Evolutionary conservation across 2,329 filamentous ascomycete species (phyloP).

Genomic region (Lasiodiplodia hormozganensis): DNA sequence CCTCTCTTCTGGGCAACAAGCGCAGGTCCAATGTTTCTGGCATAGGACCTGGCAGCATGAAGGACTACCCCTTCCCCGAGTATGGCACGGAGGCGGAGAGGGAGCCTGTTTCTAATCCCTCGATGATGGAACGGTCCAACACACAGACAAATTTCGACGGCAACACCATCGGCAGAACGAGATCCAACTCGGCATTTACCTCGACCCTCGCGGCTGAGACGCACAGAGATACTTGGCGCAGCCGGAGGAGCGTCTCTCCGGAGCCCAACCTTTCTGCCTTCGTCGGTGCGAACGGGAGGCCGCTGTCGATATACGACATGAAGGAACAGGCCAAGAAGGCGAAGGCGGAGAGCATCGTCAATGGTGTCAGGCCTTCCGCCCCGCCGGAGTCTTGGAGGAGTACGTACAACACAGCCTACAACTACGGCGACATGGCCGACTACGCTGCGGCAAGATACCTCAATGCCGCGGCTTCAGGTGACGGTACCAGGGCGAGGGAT

Average conservation of each 20-base stretch:
- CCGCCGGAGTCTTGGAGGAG: conserved; percentile 19
- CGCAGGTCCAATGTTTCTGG: not conserved
- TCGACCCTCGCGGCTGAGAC: not conserved
- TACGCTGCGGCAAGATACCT: conserved; percentile 3
- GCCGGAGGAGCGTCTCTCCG: not conserved
- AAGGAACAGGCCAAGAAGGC: conserved; percentile 23
- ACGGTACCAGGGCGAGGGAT: not conserved
- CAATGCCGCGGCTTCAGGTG: not conserved
- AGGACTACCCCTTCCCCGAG: conserved; percentile 6
- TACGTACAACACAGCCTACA: conserved; percentile 3
- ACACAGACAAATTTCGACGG: conserved; percentile 1
- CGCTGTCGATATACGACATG: conserved; percentile 24
- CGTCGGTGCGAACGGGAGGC: conserved; percentile 2
- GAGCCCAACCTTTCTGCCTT: conserved; percentile 5
- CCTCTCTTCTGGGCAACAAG: conserved; percentile 9
- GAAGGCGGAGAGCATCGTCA: conserved; percentile 16
- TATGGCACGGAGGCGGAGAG: not conserved
- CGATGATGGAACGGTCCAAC: not conserved
- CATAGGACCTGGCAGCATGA: conserved; percentile 6
- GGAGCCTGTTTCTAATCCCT: not conserved
- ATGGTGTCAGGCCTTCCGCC: not conserved
- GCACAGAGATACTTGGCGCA: conserved; percentile 16
- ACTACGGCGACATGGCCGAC: conserved; percentile 13
- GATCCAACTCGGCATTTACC: conserved; percentile 12
- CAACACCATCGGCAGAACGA: not conserved